phyloP scores from a whole-genome alignment of 345 rosid species.

The Citrus australasica region DNA sequence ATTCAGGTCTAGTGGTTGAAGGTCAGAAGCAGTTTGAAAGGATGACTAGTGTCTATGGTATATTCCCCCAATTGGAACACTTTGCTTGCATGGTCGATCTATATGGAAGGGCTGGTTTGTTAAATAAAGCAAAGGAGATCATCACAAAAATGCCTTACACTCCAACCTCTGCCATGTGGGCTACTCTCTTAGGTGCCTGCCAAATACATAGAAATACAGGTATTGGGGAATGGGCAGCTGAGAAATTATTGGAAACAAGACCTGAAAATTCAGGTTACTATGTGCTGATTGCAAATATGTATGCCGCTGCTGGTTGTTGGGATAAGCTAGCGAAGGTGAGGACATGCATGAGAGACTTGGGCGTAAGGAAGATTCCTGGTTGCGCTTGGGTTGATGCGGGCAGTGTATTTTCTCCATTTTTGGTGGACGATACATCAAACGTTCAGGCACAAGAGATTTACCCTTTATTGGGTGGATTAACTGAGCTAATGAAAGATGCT shows the following conservation, averaged over 20 bases:
- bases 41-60: slow-evolving; percentile 40
- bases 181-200: slow-evolving; percentile 68
- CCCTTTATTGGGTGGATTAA: slow-evolving; percentile 52
- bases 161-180: slow-evolving; percentile 65
- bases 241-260: slow-evolving; percentile 50
- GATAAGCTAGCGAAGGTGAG: slow-evolving; percentile 60
- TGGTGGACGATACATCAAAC: slow-evolving; percentile 57
- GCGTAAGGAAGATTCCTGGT: slow-evolving; percentile 71
- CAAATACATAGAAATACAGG: slow-evolving; percentile 49
- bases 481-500: slow-evolving; percentile 55
- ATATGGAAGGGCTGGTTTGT: slow-evolving; percentile 70
- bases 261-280: slow-evolving; percentile 69
- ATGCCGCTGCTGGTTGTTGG: slow-evolving; percentile 71
- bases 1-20: slow-evolving; percentile 61
- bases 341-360: slow-evolving; percentile 61
- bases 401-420: slow-evolving; percentile 47
- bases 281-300: slow-evolving; percentile 70
- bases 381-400: slow-evolving; percentile 68
- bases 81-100: slow-evolving; percentile 78
- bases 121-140: slow-evolving; percentile 46
- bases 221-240: slow-evolving; percentile 85
- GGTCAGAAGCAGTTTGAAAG: slow-evolving; percentile 46
- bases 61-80: slow-evolving; percentile 57
- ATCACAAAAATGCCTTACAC: slow-evolving; percentile 51
- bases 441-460: slow-evolving; percentile 37